Evolutionary conservation across 225 moss, liverwort and hornwort genomes (phyloP).

Genomic region (Straminergon stramineum): DNA sequence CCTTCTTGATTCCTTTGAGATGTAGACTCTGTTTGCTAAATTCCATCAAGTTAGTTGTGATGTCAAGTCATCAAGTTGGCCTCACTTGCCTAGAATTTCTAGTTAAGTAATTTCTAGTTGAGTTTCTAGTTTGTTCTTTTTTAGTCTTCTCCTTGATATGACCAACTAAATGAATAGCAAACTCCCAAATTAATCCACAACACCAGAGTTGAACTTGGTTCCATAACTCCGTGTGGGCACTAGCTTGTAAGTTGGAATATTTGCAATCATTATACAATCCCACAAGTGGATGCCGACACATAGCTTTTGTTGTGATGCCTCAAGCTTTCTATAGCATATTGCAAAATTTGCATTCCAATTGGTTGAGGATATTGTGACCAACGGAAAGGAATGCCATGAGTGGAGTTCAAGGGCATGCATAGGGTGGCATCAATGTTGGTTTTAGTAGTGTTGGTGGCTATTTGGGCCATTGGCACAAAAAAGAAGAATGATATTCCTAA

Average conservation of each 20-base stretch:
- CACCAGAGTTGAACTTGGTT: not conserved
- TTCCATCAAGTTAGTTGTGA: not conserved
- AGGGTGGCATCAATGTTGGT: not conserved
- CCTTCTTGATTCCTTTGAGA: accelerated
- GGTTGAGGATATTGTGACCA: not conserved
- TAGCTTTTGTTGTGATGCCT: not conserved
- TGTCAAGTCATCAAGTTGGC: not conserved
- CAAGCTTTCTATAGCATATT: accelerated
- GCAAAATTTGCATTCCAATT: not conserved
- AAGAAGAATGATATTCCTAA: not conserved
- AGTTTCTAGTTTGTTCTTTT: not conserved
- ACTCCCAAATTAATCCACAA: no score
- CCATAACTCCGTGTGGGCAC: not conserved
- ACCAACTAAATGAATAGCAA: not conserved
- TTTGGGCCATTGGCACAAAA: not conserved
- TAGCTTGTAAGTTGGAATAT: not conserved
- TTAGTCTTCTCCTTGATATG: not conserved
- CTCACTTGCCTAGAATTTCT: accelerated
- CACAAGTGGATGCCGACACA: accelerated
- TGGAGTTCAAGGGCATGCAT: accelerated
- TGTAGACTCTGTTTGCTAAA: not conserved
- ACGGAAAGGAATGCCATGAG: accelerated
- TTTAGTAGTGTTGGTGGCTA: not conserved
- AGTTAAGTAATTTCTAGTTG: not conserved
- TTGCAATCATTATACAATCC: not conserved